Conservation (phyloP, 2,329 filamentous ascomycete species). For the Pestalotiopsis sp. region DNA sequence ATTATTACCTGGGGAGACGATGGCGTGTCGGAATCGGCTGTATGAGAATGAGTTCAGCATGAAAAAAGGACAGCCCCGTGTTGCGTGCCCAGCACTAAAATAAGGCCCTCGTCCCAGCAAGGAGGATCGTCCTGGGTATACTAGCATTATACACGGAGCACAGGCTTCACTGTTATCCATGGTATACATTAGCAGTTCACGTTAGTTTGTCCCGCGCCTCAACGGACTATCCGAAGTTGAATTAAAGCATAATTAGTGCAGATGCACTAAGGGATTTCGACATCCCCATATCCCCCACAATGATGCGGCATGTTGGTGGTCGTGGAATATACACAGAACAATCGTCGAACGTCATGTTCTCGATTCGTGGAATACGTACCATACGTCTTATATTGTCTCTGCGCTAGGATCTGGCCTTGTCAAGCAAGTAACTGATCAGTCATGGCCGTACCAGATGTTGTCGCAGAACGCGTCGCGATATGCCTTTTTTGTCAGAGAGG, state of each 20-base stretch:
- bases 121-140: not conserved
- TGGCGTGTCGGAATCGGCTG: not conserved
- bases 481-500: not conserved
- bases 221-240: not conserved
- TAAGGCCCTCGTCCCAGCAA: not conserved
- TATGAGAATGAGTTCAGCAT: not conserved
- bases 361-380: not conserved
- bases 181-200: not conserved
- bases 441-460: not conserved
- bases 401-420: not conserved
- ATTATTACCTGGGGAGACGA: not conserved
- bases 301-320: not conserved
- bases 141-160: not conserved
- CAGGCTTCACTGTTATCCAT: not conserved
- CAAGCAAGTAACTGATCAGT: not conserved
- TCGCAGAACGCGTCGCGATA: conserved; percentile 9
- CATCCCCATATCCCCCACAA: conserved; percentile 5
- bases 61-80: not conserved
- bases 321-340: conserved; percentile 9
- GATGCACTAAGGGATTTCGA: conserved; percentile 1
- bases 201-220: not conserved
- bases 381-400: not conserved
- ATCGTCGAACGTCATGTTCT: not conserved
- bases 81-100: not conserved
- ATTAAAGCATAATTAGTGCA: conserved; percentile 9